Percentiles rank a stretch among this genome's conserved stretches.
Evolutionary conservation across 2,329 filamentous ascomycete species (phyloP).

Genomic region (Talaromyces sp.): DNA sequence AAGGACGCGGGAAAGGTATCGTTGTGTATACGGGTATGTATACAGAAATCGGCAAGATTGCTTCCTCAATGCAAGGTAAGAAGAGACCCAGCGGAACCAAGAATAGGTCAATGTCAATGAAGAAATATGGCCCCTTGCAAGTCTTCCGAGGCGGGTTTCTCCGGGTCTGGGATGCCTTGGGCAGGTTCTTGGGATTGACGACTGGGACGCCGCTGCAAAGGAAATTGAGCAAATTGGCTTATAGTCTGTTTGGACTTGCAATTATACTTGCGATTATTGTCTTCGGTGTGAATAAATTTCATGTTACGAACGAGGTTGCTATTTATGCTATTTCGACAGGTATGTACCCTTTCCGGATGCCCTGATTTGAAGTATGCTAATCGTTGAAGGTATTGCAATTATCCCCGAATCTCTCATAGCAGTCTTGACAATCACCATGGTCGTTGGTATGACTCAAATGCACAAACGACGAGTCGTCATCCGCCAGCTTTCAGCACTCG

Average conservation of each 20-base stretch:
- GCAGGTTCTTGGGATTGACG: slow-evolving; percentile 57
- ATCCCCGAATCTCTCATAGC: slow-evolving; percentile 63
- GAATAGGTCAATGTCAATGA: slow-evolving; percentile 43
- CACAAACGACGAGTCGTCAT: slow-evolving; percentile 53
- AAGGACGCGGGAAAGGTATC: slow-evolving; percentile 57
- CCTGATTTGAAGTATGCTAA: not conserved
- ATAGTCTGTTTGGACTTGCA: slow-evolving; percentile 72
- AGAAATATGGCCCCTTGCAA: slow-evolving; percentile 45
- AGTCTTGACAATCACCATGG: slow-evolving; percentile 61
- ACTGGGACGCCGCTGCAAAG: slow-evolving; percentile 80
- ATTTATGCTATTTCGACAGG: slow-evolving; percentile 59
- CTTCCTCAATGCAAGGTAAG: slow-evolving; percentile 55
- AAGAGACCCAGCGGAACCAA: slow-evolving; percentile 22
- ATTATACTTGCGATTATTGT: slow-evolving; percentile 61
- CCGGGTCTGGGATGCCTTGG: slow-evolving; percentile 48
- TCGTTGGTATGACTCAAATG: slow-evolving; percentile 55
- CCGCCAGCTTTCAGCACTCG: slow-evolving; percentile 53
- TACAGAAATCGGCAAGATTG: slow-evolving; percentile 61
- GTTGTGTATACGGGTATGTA: slow-evolving; percentile 60
- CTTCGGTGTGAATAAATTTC: slow-evolving; percentile 57
- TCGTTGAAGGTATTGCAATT: slow-evolving; percentile 50
- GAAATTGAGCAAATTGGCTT: slow-evolving; percentile 80
- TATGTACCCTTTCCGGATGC: slow-evolving; percentile 11
- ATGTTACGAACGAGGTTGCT: slow-evolving; percentile 55
- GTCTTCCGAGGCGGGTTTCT: slow-evolving; percentile 51